phyloP scores from a whole-genome alignment of 805 yeast genomes.

The Maudiozyma turicensis region DNA sequence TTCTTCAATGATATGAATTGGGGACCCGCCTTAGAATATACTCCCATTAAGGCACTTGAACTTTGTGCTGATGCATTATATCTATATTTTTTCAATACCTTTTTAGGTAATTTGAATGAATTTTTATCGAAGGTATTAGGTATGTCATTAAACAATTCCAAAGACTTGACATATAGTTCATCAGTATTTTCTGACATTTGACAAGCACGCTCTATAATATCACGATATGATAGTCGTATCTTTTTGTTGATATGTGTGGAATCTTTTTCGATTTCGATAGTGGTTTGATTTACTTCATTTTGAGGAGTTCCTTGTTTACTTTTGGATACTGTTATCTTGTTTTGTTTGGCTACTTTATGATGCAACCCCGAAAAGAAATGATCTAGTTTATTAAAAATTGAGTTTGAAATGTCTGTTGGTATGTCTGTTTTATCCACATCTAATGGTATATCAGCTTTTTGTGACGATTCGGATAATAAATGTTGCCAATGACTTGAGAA shows the following conservation, averaged over 20 bases:
- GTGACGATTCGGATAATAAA: slow-evolving; percentile 13
- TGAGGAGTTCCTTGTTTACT: not conserved
- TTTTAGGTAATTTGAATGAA: slow-evolving; percentile 19
- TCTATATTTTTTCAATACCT: slow-evolving; percentile 15
- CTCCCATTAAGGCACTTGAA: too few species aligned
- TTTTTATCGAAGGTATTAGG: slow-evolving; percentile 17
- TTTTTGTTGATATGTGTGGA: slow-evolving; percentile 9
- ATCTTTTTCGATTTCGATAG: not conserved
- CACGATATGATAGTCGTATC: slow-evolving; percentile 18
- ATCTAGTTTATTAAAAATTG: slow-evolving; percentile 20
- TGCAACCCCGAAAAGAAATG: slow-evolving; percentile 22
- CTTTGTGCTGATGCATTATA: not conserved
- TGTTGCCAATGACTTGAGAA: slow-evolving; percentile 24
- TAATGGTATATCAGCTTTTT: slow-evolving; percentile 6
- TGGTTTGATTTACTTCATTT: not conserved
- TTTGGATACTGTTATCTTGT: slow-evolving; percentile 9
- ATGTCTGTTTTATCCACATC: slow-evolving; percentile 21
- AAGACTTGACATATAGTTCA: slow-evolving; percentile 24
- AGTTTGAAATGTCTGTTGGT: slow-evolving; percentile 12
- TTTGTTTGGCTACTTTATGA: slow-evolving; percentile 17
- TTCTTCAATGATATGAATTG: slow-evolving; percentile 12
- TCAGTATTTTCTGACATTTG: slow-evolving; percentile 26
- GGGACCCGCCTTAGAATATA: slow-evolving; percentile 3
- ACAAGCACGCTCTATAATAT: slow-evolving; percentile 22
- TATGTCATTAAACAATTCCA: slow-evolving; percentile 25